phyloP scores from a whole-genome alignment of 2,329 filamentous ascomycete genomes.

The Cladorrhinum sp. region DNA sequence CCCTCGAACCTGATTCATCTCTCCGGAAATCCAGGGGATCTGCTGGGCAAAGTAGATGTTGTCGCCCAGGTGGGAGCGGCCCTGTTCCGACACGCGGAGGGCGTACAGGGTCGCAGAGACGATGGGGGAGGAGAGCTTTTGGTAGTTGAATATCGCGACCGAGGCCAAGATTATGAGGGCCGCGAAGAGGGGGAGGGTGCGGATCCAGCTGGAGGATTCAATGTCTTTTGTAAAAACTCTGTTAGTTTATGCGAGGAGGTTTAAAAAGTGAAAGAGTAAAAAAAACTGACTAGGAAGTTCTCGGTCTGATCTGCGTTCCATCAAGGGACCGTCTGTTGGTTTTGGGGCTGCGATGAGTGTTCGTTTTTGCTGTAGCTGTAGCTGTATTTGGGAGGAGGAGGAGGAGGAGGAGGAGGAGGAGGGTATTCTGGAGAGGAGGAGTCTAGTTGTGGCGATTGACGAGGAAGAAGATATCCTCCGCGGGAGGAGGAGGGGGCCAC shows the following conservation, averaged over 20 bases:
- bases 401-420: too few species aligned
- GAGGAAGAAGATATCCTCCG: slow-evolving; percentile 19
- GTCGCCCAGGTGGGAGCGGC: slow-evolving; percentile 77
- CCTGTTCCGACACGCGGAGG: slow-evolving; percentile 73
- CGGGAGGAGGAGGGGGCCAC: slow-evolving; percentile 22
- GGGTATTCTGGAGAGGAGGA: not conserved
- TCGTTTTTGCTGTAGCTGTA: slow-evolving; percentile 36
- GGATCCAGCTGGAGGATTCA: slow-evolving; percentile 58
- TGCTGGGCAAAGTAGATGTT: slow-evolving; percentile 77
- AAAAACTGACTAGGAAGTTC: slow-evolving; percentile 57
- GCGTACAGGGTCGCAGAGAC: slow-evolving; percentile 91
- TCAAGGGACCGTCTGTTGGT: slow-evolving; percentile 59
- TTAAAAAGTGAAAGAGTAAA: not conserved
- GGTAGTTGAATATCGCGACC: slow-evolving; percentile 97
- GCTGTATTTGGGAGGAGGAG: slow-evolving; percentile 7
- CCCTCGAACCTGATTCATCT: slow-evolving; percentile 92
- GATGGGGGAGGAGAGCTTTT: slow-evolving; percentile 83
- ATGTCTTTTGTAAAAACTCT: slow-evolving; percentile 34
- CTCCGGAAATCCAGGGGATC: slow-evolving; percentile 79
- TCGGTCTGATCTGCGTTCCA: slow-evolving; percentile 63
- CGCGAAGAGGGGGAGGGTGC: slow-evolving; percentile 78
- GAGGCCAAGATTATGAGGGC: slow-evolving; percentile 66
- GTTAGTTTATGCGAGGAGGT: not conserved
- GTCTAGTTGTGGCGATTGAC: not conserved
- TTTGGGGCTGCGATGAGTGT: slow-evolving; percentile 55